Base-by-base conservation (phyloP, 148 eudicot species). In the Persicaria maculosa region DNA sequence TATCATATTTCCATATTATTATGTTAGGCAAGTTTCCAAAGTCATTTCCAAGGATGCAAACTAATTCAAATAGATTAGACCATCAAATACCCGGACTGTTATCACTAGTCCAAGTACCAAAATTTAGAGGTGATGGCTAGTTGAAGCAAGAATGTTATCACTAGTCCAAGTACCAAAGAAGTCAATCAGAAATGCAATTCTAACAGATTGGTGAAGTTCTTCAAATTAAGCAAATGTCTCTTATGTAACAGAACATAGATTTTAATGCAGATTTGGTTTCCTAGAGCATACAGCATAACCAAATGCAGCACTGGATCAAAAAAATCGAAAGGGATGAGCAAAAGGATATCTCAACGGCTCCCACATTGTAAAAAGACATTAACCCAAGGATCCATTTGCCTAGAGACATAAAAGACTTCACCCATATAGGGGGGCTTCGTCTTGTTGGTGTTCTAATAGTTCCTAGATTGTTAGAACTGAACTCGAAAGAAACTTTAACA, bases 151-250 rank as follows among this genome's bases (percentile, higher is more conserved):
- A 58, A 55, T 55, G 22, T 5, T 55, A 55, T 55, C 25, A 55
- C 25, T 71, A 74, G 75, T 58, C 76, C 44, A 69, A 84, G 44
- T 87, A 94, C 98, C 97, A 82, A 93, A 91, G 83, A 94, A 94
- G 81, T 91, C 89, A 59, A 94, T 94, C 80, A 94, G 79, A 83
- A 90, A 86, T 11, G 97, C 86, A 75, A 94, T 88, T 74, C 97
- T 88, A 77, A 88, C 90, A 79, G 98, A 94, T 81, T 94, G 97
- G 78, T 91, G 98, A 78, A 92, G 87, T 85, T 88, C 98, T 82
- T 87, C 96, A 76, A 94, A 88, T 77, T 88, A 93, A 50, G 79
- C 72, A 81, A 76, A 90, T 47, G 82, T 85, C 78, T 90, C 97
- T 78, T 94, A 97, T 46, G 97, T 83, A n/a, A 25, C 59, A 48